These are phyloP conservation scores for Podaxis sp. DNA, from an alignment of 768 basidiomycete species.

Conservation along the genomic window DNA sequence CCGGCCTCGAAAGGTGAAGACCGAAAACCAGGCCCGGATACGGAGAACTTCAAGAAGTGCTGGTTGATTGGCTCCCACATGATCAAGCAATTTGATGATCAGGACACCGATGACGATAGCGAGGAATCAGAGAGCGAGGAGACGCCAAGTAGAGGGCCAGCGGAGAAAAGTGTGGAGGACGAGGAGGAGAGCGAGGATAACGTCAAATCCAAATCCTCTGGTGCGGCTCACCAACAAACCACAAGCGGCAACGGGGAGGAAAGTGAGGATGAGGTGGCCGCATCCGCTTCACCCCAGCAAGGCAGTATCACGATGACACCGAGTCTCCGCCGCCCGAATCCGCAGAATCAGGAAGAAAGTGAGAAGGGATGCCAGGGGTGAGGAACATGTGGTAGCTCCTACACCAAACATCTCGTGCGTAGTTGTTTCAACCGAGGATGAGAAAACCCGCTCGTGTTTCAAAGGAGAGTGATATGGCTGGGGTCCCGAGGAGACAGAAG, in stretches of 20 bases:
- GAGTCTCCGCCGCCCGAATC: neutral
- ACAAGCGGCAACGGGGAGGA: neutral
- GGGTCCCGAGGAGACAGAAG: neutral
- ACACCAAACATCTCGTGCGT: no score
- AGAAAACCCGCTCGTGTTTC: no score
- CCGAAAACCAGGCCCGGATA: constrained; percentile 30
- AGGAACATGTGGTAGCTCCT: no score
- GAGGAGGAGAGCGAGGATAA: constrained; percentile 8
- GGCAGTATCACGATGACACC: neutral
- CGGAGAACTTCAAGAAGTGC: constrained; percentile 60
- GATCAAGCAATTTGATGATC: constrained; percentile 80
- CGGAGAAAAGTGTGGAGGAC: constrained; percentile 1
- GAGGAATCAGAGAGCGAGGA: constrained; percentile 17
- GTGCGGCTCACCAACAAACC: neutral
- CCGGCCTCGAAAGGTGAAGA: constrained; percentile 51
- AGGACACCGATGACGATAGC: constrained; percentile 48
- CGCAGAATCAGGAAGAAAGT: neutral
- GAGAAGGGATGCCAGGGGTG: no score
- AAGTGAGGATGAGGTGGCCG: constrained; percentile 14
- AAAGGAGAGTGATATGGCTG: no score
- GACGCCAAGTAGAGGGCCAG: constrained; percentile 9
- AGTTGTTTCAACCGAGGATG: no score
- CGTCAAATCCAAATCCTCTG: neutral
- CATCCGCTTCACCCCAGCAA: neutral
- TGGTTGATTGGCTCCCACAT: constrained; percentile 69